These are phyloP conservation scores for Yamadazyma diddensiae DNA, from an alignment of 1,139 yeast genomes.

Conservation along the genomic window DNA sequence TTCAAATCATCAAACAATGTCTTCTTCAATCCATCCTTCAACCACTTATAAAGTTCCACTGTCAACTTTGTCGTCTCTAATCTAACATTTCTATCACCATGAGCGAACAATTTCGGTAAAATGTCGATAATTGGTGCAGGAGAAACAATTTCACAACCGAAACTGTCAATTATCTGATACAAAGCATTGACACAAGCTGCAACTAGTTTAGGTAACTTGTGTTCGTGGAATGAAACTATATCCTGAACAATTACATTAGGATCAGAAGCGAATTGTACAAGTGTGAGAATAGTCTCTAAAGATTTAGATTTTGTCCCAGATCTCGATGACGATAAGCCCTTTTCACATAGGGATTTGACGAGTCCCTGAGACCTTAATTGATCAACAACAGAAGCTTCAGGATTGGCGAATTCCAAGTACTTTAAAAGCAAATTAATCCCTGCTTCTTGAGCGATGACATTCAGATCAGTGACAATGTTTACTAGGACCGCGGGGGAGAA, in stretches of 20 bases:
- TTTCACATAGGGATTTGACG: slow-evolving; percentile 67
- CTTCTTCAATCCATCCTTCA: slow-evolving; percentile 63
- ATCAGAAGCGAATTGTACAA: slow-evolving; percentile 53
- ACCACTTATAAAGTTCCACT: slow-evolving; percentile 72
- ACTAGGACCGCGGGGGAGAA: slow-evolving; percentile 49
- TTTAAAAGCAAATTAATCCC: slow-evolving; percentile 60
- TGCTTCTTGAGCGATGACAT: slow-evolving; percentile 90
- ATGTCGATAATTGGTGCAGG: slow-evolving; percentile 59
- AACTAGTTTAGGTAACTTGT: slow-evolving; percentile 76
- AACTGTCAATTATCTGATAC: slow-evolving; percentile 53
- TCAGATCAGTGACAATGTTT: slow-evolving; percentile 66
- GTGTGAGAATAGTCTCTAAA: slow-evolving; percentile 55
- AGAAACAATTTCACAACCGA: slow-evolving; percentile 68
- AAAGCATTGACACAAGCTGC: slow-evolving; percentile 64
- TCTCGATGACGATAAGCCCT: slow-evolving; percentile 74
- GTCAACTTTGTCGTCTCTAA: slow-evolving; percentile 71
- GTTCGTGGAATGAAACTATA: slow-evolving; percentile 57
- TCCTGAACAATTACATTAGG: slow-evolving; percentile 69
- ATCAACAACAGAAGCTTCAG: slow-evolving; percentile 28
- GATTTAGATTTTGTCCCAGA: slow-evolving; percentile 71
- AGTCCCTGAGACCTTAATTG: slow-evolving; percentile 39
- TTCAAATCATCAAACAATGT: slow-evolving; percentile 69
- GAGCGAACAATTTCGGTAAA: slow-evolving; percentile 71
- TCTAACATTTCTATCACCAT: slow-evolving; percentile 86
- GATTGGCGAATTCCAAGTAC: slow-evolving; percentile 54